Evolutionary conservation across 305 asterid species (phyloP).

Genomic region (Nicotiana rustica): DNA sequence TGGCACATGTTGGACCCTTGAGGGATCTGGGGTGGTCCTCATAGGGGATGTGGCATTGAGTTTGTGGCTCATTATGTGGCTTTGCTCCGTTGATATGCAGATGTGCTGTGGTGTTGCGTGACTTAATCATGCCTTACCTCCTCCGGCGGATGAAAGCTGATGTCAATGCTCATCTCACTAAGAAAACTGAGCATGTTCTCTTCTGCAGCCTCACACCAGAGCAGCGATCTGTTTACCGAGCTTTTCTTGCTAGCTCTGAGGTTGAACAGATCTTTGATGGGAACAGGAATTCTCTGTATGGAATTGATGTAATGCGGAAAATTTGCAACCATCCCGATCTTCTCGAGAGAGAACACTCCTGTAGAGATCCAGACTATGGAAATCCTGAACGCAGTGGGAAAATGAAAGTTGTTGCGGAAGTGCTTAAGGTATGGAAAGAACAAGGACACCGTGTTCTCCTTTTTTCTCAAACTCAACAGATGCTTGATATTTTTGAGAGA

Average conservation of each 20-base stretch:
- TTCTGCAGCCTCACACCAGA: constrained; percentile 90
- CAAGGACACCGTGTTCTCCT: constrained; percentile 98
- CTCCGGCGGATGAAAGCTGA: constrained; percentile 96
- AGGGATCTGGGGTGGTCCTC: constrained; percentile 29
- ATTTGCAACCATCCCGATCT: constrained; percentile 99
- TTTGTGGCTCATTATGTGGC: constrained; percentile 26
- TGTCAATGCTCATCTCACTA: constrained; percentile 87
- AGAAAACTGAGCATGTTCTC: constrained; percentile 96
- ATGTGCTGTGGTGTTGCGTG: constrained; percentile 97
- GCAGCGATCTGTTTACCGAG: constrained; percentile 90
- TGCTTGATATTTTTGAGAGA: constrained; percentile 96
- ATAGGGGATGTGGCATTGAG: constrained; percentile 10
- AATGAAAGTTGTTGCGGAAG: constrained; percentile 90
- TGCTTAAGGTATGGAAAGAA: constrained; percentile 90
- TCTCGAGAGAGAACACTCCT: constrained; percentile 91
- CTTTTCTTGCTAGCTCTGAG: constrained; percentile 98
- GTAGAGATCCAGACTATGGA: constrained; percentile 89
- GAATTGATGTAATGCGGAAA: constrained; percentile 97
- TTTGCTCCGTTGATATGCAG: constrained; percentile 50
- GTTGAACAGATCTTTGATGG: constrained; percentile 95
- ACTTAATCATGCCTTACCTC: constrained; percentile 97
- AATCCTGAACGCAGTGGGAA: constrained; percentile 91
- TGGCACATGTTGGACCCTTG: constrained; percentile 13
- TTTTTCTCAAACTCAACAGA: constrained; percentile 93
- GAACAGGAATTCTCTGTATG: constrained; percentile 80